A percentile compares a stretch with the other conserved stretches of the same genome.
These are phyloP conservation scores for Penicillium oxalicum DNA, from an alignment of 2,329 filamentous ascomycete genomes.

Conservation along the genomic window DNA sequence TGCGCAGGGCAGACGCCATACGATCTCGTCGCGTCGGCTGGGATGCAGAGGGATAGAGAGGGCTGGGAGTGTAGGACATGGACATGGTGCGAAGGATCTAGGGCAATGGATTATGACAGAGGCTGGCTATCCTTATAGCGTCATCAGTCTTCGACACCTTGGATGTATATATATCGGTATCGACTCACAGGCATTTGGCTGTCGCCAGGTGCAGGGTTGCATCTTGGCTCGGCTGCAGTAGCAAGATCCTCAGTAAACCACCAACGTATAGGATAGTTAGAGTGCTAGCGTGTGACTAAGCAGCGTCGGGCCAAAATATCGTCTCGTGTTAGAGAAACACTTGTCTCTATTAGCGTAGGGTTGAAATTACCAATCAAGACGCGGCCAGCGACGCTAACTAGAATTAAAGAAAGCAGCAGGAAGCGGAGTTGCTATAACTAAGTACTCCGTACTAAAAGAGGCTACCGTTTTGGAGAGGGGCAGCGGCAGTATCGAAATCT, in stretches of 20 bases:
- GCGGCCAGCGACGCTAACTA: no score
- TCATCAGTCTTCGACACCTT: not conserved
- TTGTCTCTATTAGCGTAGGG: no score
- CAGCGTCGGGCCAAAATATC: no score
- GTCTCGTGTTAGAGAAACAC: no score
- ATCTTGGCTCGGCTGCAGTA: not conserved
- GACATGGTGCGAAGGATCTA: not conserved
- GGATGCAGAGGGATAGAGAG: not conserved
- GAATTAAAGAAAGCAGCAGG: no score
- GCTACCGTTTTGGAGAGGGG: no score
- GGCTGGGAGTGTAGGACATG: not conserved
- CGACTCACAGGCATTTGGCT: not conserved
- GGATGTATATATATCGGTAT: not conserved
- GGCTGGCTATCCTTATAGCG: not conserved
- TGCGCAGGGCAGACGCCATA: not conserved
- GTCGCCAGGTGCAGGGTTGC: not conserved
- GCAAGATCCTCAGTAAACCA: not conserved
- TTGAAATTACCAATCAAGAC: no score
- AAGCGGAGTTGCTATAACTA: no score
- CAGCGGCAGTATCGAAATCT: no score
- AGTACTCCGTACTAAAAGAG: no score
- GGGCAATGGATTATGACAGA: not conserved
- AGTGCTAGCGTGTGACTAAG: no score
- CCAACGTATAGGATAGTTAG: no score
- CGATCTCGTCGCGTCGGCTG: not conserved